A percentile compares a stretch with the other conserved stretches of the same genome.
These are phyloP conservation scores for Neofusicoccum parvum DNA, from an alignment of 2,329 filamentous ascomycete species.

Conservation along the genomic window DNA sequence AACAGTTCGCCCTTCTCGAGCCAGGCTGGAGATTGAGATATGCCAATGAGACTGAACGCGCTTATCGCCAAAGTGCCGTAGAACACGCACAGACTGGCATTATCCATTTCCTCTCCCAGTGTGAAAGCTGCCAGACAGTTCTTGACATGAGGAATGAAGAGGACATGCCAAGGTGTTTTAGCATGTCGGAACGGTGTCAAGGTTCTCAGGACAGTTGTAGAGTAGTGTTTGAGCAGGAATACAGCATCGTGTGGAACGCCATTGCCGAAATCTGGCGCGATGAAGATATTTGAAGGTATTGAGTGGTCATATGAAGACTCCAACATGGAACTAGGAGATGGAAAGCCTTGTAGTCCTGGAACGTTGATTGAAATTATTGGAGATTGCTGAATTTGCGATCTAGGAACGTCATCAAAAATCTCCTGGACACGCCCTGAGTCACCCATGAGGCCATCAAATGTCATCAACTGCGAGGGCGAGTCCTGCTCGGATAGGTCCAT, in stretches of 20 bases:
- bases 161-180: background rate
- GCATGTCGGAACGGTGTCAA: background rate
- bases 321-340: too few relatives aligned
- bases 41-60: background rate
- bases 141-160: background rate
- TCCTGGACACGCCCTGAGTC: too few relatives aligned
- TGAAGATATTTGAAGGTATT: too few relatives aligned
- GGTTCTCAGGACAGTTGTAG: slow-evolving; percentile 26
- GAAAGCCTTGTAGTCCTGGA: too few relatives aligned
- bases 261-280: background rate
- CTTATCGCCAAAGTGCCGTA: background rate
- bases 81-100: background rate
- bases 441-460: too few relatives aligned
- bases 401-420: too few relatives aligned
- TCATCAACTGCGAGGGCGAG: too few relatives aligned
- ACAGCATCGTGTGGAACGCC: slow-evolving; percentile 36
- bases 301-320: too few relatives aligned
- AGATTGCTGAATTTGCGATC: too few relatives aligned
- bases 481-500: too few relatives aligned
- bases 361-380: too few relatives aligned
- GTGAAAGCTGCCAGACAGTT: background rate
- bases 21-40: background rate
- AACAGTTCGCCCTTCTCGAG: background rate
- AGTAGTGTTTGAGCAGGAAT: slow-evolving; percentile 44
- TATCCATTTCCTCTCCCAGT: background rate